These are phyloP conservation scores for Urtica urens DNA, from an alignment of 306 rosid species.

Conservation along the genomic window DNA sequence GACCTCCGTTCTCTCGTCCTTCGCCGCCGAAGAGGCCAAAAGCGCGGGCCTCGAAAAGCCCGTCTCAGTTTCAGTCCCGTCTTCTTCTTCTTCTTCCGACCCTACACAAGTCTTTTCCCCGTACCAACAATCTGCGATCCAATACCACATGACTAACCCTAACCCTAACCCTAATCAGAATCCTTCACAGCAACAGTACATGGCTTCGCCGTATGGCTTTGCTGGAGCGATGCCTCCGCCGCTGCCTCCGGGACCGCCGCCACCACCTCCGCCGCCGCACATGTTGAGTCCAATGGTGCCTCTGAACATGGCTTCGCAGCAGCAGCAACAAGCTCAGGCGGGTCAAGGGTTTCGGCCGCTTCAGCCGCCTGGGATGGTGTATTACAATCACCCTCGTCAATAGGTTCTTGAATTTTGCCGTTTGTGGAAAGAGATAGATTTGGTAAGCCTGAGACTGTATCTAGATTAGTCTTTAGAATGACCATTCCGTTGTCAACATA, in stretches of 20 bases:
- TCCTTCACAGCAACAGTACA: conserved; percentile 53
- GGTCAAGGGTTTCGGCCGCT: conserved; percentile 73
- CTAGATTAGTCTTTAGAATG: no score
- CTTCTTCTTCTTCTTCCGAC: conserved; percentile 42
- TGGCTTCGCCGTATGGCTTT: conserved; percentile 53
- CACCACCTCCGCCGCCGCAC: conserved; percentile 44
- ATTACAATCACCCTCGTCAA: conserved; percentile 48
- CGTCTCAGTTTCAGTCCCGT: conserved; percentile 11
- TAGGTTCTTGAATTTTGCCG: no score
- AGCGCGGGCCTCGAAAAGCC: conserved; percentile 38
- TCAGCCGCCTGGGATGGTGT: conserved; percentile 73
- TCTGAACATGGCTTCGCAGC: conserved; percentile 25
- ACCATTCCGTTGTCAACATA: no score
- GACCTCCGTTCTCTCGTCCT: conserved; percentile 78
- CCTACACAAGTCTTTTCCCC: conserved; percentile 43
- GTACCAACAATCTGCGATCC: conserved; percentile 58
- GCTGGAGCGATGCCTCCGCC: conserved; percentile 37
- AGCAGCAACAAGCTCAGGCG: conserved; percentile 44
- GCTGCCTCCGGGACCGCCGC: conserved; percentile 40
- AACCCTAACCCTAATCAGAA: no score
- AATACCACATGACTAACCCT: conserved; percentile 54
- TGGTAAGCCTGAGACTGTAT: no score
- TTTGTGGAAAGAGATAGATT: no score
- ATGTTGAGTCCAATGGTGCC: conserved; percentile 49
- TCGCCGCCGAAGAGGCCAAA: conserved; percentile 86